These are phyloP conservation scores for Alternaria sp. DNA, from an alignment of 2,329 filamentous ascomycete genomes.

Conservation along the genomic window DNA sequence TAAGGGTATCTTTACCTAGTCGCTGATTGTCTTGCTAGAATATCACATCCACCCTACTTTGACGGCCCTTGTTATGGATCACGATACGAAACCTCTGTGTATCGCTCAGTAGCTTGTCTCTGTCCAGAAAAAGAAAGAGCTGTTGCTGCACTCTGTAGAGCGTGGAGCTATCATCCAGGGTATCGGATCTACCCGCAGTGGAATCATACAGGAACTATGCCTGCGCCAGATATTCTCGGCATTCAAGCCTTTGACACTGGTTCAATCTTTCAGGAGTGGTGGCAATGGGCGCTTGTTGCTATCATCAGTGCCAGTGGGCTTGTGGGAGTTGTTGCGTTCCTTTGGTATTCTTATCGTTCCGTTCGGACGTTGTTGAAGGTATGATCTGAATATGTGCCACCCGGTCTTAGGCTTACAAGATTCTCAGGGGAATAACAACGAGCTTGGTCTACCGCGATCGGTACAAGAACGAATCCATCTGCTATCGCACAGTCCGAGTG, in stretches of 20 bases:
- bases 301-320: slow-evolving; percentile 43
- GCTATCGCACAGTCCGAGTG: slow-evolving; percentile 31
- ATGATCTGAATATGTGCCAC: slow-evolving; percentile 24
- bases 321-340: slow-evolving; percentile 36
- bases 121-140: background rate
- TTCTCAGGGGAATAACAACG: slow-evolving; percentile 26
- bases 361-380: slow-evolving; percentile 31
- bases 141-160: background rate
- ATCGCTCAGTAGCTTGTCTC: background rate
- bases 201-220: slow-evolving; percentile 7
- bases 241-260: slow-evolving; percentile 41
- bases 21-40: slow-evolving; percentile 6
- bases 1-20: slow-evolving; percentile 11
- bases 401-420: slow-evolving; percentile 16
- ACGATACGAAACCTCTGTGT: background rate
- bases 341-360: slow-evolving; percentile 37
- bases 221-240: slow-evolving; percentile 35
- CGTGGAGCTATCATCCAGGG: background rate
- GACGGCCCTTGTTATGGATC: background rate
- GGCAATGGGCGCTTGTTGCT: slow-evolving; percentile 45
- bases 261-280: slow-evolving; percentile 40
- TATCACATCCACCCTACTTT: slow-evolving; percentile 7
- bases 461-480: slow-evolving; percentile 44
- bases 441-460: slow-evolving; percentile 32
- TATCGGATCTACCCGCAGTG: background rate